Base-by-base conservation (phyloP, 75 land plant genomes). In the Pseudotsuga menziesii region DNA sequence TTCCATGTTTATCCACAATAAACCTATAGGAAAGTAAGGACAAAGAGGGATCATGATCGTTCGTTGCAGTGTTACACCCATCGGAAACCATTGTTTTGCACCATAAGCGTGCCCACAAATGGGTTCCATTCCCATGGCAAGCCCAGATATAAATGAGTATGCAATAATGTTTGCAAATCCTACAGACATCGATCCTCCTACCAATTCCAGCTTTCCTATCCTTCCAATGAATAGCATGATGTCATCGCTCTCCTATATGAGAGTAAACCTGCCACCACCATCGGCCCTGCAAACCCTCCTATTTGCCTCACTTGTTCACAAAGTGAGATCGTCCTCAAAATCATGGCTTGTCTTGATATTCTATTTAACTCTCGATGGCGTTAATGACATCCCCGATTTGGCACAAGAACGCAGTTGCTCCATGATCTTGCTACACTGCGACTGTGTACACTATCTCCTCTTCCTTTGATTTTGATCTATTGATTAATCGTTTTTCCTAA, bases 121-220 rank as follows among this genome's bases (percentile, higher is more conserved):
- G 58, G 88, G 88, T 73, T 86, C 88, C 88, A 86, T 86, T 3
- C 88, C 88, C 88, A 86, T 83, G 23, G 88, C 88, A 29, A 86
- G 72, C 7, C 88, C 88, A 22, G 85, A 79, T 9, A 86, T 48
- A 22, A 86, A 82, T 4, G 88, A 86, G 77, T 86, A 86, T 16
- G 85, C 85, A 14, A 85, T 85, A 35, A 85, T 85, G 80, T 85
- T 85, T 0, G 86, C 86, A 26, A 85, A 82, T 23, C 87, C 87
- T 39, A 86, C 83, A 56, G 88, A 75, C 7, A 86, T 77, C 2
- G 88, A 83, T 8, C 88, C 88, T 6, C 88, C 88, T 9, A 85
- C 88, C 4, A 86, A 75, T 75, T 86, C 88, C n/a, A 84, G 74
- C 61, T 87, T 82, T 36, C 88, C 88, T 35, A 87, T 83, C 4